A percentile compares a stretch with the other conserved stretches of the same genome.
Evolutionary conservation across 2,329 filamentous ascomycete genomes (phyloP).

Genomic region (Fusarium mundagurra): DNA sequence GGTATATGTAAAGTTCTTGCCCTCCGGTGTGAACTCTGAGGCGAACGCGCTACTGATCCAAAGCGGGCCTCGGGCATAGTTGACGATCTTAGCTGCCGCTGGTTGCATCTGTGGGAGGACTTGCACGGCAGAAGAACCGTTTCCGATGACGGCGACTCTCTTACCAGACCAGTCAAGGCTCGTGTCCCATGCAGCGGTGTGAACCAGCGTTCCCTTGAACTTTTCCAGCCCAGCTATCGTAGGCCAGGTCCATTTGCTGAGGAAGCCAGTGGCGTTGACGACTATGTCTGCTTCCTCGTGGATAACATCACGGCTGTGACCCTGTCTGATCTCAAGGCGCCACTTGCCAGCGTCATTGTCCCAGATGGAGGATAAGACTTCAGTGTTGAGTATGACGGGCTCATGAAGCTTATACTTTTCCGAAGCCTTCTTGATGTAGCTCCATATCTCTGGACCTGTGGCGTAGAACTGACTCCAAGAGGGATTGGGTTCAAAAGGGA

Average conservation of each 20-base stretch:
- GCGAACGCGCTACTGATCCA: not conserved
- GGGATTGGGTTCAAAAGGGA: not conserved
- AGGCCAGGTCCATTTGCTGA: not conserved
- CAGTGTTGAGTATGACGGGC: not conserved
- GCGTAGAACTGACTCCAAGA: not conserved
- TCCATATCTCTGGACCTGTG: not conserved
- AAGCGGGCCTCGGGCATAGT: not conserved
- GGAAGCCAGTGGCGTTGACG: not conserved
- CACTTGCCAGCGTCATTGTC: not conserved
- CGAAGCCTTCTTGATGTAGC: not conserved
- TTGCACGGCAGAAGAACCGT: not conserved
- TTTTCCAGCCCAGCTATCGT: not conserved
- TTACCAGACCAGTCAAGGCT: not conserved
- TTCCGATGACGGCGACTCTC: not conserved
- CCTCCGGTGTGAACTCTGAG: not conserved
- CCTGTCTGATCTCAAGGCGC: not conserved
- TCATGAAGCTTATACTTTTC: not conserved
- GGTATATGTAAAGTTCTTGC: not conserved
- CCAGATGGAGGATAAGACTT: not conserved
- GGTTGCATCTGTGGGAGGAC: not conserved
- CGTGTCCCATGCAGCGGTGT: not conserved
- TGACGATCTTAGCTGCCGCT: not conserved
- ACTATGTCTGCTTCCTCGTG: not conserved
- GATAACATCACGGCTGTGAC: accelerated
- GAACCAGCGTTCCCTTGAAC: not conserved